Evolutionary conservation across 2,329 filamentous ascomycete genomes (phyloP), one percentile per base, ranked within the genome.

Genomic region (Trichophyton schoenleinii): DNA sequence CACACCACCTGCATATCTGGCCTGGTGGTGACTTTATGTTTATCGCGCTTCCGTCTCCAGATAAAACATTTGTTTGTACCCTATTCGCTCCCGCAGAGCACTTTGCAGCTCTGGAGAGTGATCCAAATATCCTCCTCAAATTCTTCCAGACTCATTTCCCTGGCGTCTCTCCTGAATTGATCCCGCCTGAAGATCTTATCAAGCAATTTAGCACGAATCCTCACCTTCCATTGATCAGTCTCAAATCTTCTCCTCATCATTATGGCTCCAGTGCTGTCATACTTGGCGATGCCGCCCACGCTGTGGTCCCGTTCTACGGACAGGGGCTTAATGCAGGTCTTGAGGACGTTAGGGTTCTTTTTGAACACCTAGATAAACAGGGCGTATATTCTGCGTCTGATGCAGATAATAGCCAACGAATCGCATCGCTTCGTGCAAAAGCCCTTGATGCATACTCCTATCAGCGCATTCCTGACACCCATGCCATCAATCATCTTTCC

Each of bases 261-360:
- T 90, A 84, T 76, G 79, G 77, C 58, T 84, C 84, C 25, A 87
- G 85, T 0, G 90, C 82, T 36, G 90, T 95, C 63, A 89, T 99
- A 57, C 72, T 99, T 41, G 94, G 94, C 62, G 94, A 99, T 71
- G 91, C 94, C 6, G 91, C 94, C 0, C 94, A 99, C 72, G 94
- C 95, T 62, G 96, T 99, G 86, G 91, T 99, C 0, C 94, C 94
- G 0, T 99, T 99, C 74, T 99, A 97, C 73, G 94, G 94, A 0
- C 94, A 99, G 73, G 94, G 94, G 42, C 95, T 99, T 86, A 99
- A 99, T 70, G 88, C 94, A 0, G 94, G 94, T 0, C 83, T 99
- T 48, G 94, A 99, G 76, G 92, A 96, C 68, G 91, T 99, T 11
- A 85, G 88, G 6, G 85, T 95, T 3, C 82, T 99, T 0, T 99